Conservation (phyloP, 306 rosid genomes). For the Arachis stenosperma region DNA sequence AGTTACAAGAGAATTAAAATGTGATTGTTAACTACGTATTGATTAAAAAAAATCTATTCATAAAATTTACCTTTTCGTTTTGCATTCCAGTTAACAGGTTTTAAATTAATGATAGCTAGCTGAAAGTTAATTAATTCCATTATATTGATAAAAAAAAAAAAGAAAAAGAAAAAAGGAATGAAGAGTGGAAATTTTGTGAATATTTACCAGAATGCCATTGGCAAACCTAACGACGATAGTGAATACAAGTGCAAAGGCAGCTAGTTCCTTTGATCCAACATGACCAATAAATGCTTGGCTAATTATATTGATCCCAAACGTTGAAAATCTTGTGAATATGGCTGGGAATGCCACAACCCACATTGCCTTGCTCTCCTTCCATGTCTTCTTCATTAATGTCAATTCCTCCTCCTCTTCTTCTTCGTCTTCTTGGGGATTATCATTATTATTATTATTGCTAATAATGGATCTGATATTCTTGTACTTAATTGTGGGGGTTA, state of each 20-base stretch:
- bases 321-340: constrained; percentile 43
- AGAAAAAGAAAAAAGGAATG: neutral
- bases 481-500: too few species aligned
- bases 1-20: too few species aligned
- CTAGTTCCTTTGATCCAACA: constrained; percentile 48
- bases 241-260: constrained; percentile 53
- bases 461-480: neutral
- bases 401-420: constrained; percentile 8
- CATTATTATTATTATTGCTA: too few species aligned
- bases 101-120: neutral
- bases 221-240: constrained; percentile 47
- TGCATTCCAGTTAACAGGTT: neutral
- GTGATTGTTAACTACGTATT: too few species aligned
- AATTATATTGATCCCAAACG: constrained; percentile 52
- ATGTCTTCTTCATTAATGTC: constrained; percentile 35
- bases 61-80: too few species aligned
- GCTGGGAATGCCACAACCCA: constrained; percentile 59
- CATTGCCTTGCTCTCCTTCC: constrained; percentile 50
- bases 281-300: constrained; percentile 58
- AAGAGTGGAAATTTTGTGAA: neutral
- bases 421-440: neutral
- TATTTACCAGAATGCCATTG: constrained; percentile 51
- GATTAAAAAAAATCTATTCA: too few species aligned
- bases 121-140: too few species aligned
- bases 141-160: too few species aligned